Percentiles rank a stretch among this genome's conserved stretches.
Conservation (phyloP, 352 stramenopile species). For the Elongisporangium undulatum region DNA sequence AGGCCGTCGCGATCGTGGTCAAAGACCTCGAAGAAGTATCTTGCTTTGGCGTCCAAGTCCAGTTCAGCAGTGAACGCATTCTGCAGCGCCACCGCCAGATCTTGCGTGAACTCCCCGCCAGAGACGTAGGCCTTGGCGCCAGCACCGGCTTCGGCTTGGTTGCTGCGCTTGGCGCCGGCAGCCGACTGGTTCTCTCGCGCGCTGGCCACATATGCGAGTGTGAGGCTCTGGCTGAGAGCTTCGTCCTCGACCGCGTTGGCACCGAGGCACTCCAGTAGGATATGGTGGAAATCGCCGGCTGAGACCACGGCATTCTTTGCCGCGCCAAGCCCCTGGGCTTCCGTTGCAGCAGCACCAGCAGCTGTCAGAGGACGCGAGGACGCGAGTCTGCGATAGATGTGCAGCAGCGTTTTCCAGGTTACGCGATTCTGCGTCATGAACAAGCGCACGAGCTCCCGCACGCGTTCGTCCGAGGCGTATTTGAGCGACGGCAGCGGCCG, state of each 20-base stretch:
- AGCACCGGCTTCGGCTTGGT: background rate
- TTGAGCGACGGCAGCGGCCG: constrained; percentile 19
- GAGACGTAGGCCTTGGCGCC: constrained; percentile 2
- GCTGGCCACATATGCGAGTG: constrained; percentile 22
- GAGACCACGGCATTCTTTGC: constrained; percentile 5
- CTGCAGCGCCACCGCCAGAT: constrained; percentile 27
- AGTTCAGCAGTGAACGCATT: constrained; percentile 11
- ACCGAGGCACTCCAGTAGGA: constrained; percentile 10
- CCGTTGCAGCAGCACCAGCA: background rate
- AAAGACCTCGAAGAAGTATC: constrained; percentile 38
- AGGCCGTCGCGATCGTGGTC: constrained; percentile 24
- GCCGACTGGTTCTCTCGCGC: constrained; percentile 3
- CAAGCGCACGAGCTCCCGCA: constrained; percentile 25
- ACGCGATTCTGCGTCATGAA: constrained; percentile 19
- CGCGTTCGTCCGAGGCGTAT: constrained; percentile 23
- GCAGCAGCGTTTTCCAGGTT: constrained; percentile 20
- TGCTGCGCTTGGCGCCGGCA: background rate
- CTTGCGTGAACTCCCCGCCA: constrained; percentile 20
- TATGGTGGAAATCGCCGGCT: constrained; percentile 11
- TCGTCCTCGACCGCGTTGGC: constrained; percentile 12
- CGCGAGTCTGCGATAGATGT: constrained; percentile 13
- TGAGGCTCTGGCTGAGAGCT: constrained; percentile 14
- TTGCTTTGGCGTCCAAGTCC: constrained; percentile 25
- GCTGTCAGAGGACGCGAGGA: background rate
- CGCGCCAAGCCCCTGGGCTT: background rate